Base-by-base conservation (phyloP, 495 filamentous ascomycete genomes). In the Daldinia decipiens region DNA sequence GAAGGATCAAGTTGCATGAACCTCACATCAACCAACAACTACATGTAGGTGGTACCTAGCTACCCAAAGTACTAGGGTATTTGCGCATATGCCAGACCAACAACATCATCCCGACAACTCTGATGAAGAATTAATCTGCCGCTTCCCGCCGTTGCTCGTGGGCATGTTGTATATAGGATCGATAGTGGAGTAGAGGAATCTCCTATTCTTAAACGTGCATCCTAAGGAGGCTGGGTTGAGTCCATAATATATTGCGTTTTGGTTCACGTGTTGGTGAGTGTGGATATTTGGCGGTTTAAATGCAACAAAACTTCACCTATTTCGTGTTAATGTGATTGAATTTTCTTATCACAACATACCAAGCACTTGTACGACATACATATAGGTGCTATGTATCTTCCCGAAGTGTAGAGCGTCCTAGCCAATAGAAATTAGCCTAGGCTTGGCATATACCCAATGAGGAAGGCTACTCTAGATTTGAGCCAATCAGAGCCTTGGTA, bases 311-410 rank as follows among this genome's bases (percentile, higher is more conserved):
- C n/a, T n/a, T n/a, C n/a, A n/a, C n/a, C n/a, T n/a, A 21, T 21
- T 45, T 21, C 40, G 40, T 45, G 40, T 45, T 45, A 7, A 45
- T n/a, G 38, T 39, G 38, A 39, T 39, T 39, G 38, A 39, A 39
- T n/a, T 15, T 39, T 39, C 29, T 32, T 32, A 7, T 32, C 7
- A 29, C 27, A 29, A 5, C 5, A 6, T 29, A 27, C 26, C 26
- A 27, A 27, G 26, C 26, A 27, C 15, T 40, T 40, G 15, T n/a
- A 40, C 5, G n/a, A 5, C n/a, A 32, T 9, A 1, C 8, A 7
- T 45, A 3, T 45, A 45, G n/a, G 17, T 21, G n/a, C n/a, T 47
- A 8, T 24, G 21, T 24, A 24, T 47, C 8, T 47, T 47, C 43
- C 43, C 43, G 8, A 47, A 47, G 17, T 11, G 43, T 47, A 47